Percentiles rank a stretch among this genome's conserved stretches.
Evolutionary conservation across 2,329 filamentous ascomycete genomes (phyloP).

Genomic region (Fusarium albosuccineum): DNA sequence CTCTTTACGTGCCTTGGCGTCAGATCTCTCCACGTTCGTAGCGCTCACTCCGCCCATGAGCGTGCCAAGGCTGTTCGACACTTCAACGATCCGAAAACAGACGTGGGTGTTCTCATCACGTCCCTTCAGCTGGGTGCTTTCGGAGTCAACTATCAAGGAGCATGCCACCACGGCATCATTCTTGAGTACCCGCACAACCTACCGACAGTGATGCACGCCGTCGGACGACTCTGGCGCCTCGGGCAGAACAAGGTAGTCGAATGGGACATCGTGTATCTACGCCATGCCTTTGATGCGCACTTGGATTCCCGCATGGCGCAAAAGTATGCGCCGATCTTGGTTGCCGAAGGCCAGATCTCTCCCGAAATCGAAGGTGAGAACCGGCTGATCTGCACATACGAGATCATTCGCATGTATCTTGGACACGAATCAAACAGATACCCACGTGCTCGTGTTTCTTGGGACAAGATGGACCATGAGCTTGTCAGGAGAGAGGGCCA

Average conservation of each 20-base stretch:
- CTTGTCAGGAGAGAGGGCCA: background rate
- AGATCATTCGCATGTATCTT: background rate
- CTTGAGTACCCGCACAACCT: constrained; percentile 4
- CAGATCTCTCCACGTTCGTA: background rate
- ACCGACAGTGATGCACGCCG: background rate
- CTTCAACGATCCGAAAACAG: background rate
- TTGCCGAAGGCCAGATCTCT: background rate
- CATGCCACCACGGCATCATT: background rate
- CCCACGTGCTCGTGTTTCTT: background rate
- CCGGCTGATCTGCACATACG: background rate
- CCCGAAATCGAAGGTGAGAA: background rate
- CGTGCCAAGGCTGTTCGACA: background rate
- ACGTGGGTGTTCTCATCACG: background rate
- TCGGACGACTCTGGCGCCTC: background rate
- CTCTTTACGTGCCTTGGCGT: background rate
- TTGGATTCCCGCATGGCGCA: background rate
- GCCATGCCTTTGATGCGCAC: background rate
- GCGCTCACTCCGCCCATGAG: background rate
- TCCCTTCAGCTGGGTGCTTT: background rate
- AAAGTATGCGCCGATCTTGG: background rate
- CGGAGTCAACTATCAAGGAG: background rate
- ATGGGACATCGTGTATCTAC: background rate
- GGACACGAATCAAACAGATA: background rate
- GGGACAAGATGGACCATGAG: background rate
- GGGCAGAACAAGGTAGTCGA: background rate